Base-by-base conservation (phyloP, 805 yeast genomes). In the Ogataea henricii region DNA sequence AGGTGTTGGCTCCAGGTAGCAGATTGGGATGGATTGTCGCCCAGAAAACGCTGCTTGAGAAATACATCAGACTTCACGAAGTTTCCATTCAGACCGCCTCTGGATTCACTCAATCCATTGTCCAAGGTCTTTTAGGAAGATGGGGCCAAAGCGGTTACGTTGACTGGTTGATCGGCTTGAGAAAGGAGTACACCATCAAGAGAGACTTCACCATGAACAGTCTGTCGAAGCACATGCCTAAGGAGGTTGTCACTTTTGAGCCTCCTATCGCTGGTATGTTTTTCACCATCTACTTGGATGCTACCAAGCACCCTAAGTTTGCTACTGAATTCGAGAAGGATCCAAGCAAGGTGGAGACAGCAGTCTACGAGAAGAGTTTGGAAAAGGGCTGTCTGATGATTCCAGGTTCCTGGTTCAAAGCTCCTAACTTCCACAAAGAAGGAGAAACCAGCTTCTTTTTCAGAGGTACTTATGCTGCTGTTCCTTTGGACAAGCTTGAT, bases 111-210 rank as follows among this genome's bases (percentile, higher is more conserved):
- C 88, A 83, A 67, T 72, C 94, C 9, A 57, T 86, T 41, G 77
- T 84, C 45, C 77, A 84, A 60, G 89, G 89, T 45, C 69, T 87
- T 53, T 75, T 91, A 59, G 79, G 81, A 51, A 79, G 85, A 57
- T 90, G 97, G 97, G 96, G 96, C 48, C 97, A 90, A 71, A 65
- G 66, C 4, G 96, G 96, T 26, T 91, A 86, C 73, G 58, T 89
- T 59, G 91, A 88, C 68, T 90, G 97, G 97, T 79, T 90, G 63
- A 83, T 88, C 54, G 87, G 89, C 49, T 65, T 87, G 61, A 81
- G 95, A 73, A 75, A 77, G 32, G 92, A 87, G 65, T 92, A 92
- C 77, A 83, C 96, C 25, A 77, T 76, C 60, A 89, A 90, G 73
- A 84, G 99, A 72, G 92, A 94, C 65, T 83, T 81, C 56, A 88